Evolutionary conservation across 2,329 filamentous ascomycete genomes (phyloP), one percentile per base, ranked within the genome.

Genomic region (Calonectria ilicicola): DNA sequence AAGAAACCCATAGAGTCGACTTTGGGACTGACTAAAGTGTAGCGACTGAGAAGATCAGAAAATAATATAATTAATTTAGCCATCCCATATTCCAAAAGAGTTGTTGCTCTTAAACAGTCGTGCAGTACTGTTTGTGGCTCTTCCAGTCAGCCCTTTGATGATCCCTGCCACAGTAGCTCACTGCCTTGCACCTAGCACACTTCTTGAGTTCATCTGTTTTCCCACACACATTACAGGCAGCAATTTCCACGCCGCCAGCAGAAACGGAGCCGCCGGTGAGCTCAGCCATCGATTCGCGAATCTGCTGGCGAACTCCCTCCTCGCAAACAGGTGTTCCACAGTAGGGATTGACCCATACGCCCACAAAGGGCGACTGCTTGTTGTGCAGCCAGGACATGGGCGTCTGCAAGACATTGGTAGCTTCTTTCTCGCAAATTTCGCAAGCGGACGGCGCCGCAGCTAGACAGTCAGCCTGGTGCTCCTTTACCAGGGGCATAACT

Each of bases 331-430:
- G 19, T 2, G 10, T n/a, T 23, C 53, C 65, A n/a, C 65, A 67
- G n/a, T 19, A 56, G 27, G 65, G 27, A 26, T 23, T 47, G 27
- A 67, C 65, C 51, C 27, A 38, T 9, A 67, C 42, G 5, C 40
- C 51, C 6, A 67, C 51, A 5, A 67, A 32, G 26, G 65, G 65
- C n/a, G 53, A 38, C 7, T 29, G 32, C n/a, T 23, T 32, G n/a
- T 23, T 15, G 53, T 67, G 40, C n/a, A 67, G 65, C 65, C 65
- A 67, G 4, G 51, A 60, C 53, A 60, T 58, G 26, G 65, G 51
- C 3, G 32, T 60, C 19, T 67, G 53, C 40, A 67, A 47, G 10
- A 60, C 32, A 10, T 42, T 47, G 9, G 38, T 27, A 5, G 65
- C 42, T 5, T 29, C n/a, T n/a, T 23, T 49, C 10, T 56, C 65